Percentiles rank a stretch among this genome's conserved stretches.
These are phyloP conservation scores for Boletales sp. DNA, from an alignment of 768 basidiomycete genomes.

Conservation along the genomic window DNA sequence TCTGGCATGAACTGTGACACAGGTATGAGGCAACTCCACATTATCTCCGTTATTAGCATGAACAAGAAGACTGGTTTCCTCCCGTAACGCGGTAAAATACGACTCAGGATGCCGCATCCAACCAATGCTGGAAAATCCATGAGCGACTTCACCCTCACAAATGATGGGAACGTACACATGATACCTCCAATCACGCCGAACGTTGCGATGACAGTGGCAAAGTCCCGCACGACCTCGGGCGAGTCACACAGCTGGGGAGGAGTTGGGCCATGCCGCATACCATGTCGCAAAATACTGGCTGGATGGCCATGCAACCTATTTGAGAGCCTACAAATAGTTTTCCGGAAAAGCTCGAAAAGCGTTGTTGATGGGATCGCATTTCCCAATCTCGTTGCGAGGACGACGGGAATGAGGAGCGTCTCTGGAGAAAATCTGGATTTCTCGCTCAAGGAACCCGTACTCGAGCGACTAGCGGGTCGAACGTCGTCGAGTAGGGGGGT, in stretches of 20 bases:
- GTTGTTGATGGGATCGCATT: constrained; percentile 23
- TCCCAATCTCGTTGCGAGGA: constrained; percentile 22
- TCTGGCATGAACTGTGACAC: constrained; percentile 14
- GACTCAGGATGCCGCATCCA: constrained; percentile 20
- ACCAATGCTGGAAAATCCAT: constrained; percentile 11
- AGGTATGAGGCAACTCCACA: constrained; percentile 13
- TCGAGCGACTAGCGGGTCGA: background rate
- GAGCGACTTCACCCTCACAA: background rate
- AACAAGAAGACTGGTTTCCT: constrained; percentile 23
- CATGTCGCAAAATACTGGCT: constrained; percentile 1
- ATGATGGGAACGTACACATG: constrained; percentile 12
- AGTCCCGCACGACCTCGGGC: constrained; percentile 20
- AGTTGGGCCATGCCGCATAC: background rate
- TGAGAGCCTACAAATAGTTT: constrained; percentile 26
- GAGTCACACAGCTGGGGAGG: constrained; percentile 16
- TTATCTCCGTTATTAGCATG: constrained; percentile 4
- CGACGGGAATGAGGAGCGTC: constrained; percentile 26
- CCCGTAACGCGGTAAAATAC: constrained; percentile 24
- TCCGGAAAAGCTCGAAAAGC: constrained; percentile 22
- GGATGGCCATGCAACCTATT: constrained; percentile 9
- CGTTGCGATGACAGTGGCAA: constrained; percentile 17
- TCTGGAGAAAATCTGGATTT: constrained; percentile 8
- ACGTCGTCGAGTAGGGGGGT: constrained; percentile 7
- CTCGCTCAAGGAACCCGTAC: background rate
- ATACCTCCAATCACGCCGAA: constrained; percentile 15